A percentile compares a stretch with the other conserved stretches of the same genome.
Evolutionary conservation across 805 yeast genomes (phyloP).

Genomic region (Candida broadrunensis): DNA sequence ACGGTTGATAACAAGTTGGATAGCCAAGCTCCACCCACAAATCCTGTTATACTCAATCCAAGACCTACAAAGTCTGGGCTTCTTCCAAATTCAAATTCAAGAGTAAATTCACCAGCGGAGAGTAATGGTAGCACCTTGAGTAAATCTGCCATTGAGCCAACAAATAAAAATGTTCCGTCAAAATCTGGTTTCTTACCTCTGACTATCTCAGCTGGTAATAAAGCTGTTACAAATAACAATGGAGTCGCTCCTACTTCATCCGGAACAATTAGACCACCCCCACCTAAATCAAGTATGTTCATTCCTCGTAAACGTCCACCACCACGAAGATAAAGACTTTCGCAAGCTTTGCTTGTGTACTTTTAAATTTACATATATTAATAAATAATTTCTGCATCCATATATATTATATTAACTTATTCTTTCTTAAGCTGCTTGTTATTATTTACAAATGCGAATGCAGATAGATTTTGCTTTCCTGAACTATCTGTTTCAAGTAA

Average conservation of each 20-base stretch:
- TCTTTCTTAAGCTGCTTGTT: not conserved
- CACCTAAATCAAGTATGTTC: constrained; percentile 2
- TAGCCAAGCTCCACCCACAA: not conserved
- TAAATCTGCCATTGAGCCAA: too few species aligned
- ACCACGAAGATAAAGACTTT: not conserved
- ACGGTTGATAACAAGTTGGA: too few species aligned
- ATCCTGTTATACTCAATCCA: not conserved
- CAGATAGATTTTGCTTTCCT: not conserved
- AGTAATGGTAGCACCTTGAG: too few species aligned
- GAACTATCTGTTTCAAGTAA: not conserved
- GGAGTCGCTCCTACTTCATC: constrained; percentile 6
- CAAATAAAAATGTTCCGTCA: not conserved
- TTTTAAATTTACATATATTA: not conserved
- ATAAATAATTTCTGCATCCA: not conserved
- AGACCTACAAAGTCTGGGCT: not conserved
- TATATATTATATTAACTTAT: too few species aligned
- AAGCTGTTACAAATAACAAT: too few species aligned
- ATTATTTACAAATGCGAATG: not conserved
- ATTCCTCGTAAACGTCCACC: constrained; percentile 4
- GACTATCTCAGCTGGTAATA: too few species aligned
- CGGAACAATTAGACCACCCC: constrained; percentile 5
- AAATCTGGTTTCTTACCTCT: not conserved
- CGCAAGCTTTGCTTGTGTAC: too few species aligned
- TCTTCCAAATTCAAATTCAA: not conserved
- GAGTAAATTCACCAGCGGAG: not conserved